Conservation (phyloP, 441 rosid genomes). For the Pelargonium hybrid region DNA sequence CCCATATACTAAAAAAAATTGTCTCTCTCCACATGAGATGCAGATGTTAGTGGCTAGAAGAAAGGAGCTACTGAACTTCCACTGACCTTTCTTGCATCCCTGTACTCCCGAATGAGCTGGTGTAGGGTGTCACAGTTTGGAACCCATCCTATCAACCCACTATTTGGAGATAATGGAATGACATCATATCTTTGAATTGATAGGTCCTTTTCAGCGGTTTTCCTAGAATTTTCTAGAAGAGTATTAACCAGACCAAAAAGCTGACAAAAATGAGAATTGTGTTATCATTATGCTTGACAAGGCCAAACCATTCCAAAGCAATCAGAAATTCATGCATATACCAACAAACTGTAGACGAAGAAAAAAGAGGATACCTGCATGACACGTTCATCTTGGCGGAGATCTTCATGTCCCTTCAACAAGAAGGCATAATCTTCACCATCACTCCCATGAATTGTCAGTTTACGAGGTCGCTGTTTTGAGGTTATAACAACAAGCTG, state of each 20-base stretch:
- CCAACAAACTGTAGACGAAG: constrained; percentile 3
- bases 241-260: constrained; percentile 98
- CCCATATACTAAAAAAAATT: not conserved
- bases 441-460: constrained; percentile 92
- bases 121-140: constrained; percentile 95
- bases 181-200: constrained; percentile 84
- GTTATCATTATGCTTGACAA: not conserved
- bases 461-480: constrained; percentile 91
- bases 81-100: constrained; percentile 90
- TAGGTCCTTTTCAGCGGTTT: constrained; percentile 86
- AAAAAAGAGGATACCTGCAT: constrained; percentile 61
- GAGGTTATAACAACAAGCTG: constrained; percentile 91
- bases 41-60: constrained; percentile 9
- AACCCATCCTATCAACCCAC: constrained; percentile 97
- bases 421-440: constrained; percentile 91
- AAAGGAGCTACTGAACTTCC: constrained; percentile 14
- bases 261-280: constrained; percentile 34
- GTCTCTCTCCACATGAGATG: not conserved
- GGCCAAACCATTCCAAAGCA: not conserved
- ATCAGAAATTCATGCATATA: not conserved
- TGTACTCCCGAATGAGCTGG: constrained; percentile 84
- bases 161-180: constrained; percentile 93
- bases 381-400: constrained; percentile 99
- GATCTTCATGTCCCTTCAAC: constrained; percentile 97
- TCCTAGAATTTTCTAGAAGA: constrained; percentile 78